Percentiles rank a stretch among this genome's conserved stretches.
Conservation (phyloP, 164 flowering plant species). For the Tinospora cordifolia region DNA sequence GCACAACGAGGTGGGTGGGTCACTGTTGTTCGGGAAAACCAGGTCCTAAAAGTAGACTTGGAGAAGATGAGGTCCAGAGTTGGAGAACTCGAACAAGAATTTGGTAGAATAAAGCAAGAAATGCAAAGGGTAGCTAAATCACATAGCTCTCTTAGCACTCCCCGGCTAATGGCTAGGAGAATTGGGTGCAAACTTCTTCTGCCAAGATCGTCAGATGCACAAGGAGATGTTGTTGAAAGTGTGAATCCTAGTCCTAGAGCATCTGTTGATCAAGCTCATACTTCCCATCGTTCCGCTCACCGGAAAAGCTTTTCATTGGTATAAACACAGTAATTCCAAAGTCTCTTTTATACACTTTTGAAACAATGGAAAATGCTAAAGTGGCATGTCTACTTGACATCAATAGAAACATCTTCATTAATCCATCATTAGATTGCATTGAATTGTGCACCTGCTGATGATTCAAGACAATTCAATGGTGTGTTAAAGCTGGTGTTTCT, state of each 20-base stretch:
- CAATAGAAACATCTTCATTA: too few relatives aligned
- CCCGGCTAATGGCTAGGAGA: slow-evolving; percentile 45
- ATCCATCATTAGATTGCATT: too few relatives aligned
- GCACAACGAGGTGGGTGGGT: slow-evolving; percentile 82
- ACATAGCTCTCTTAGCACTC: slow-evolving; percentile 54
- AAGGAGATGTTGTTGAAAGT: slow-evolving; percentile 32
- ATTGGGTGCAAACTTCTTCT: slow-evolving; percentile 63
- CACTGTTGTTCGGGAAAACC: slow-evolving; percentile 74
- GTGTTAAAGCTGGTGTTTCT: too few relatives aligned
- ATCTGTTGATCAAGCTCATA: slow-evolving; percentile 41
- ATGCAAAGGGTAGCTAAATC: slow-evolving; percentile 59
- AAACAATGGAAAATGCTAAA: neutral
- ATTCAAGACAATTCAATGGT: too few relatives aligned
- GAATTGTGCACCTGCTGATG: too few relatives aligned
- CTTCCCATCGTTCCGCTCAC: slow-evolving; percentile 45
- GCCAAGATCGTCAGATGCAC: slow-evolving; percentile 44
- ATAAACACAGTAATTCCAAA: slow-evolving; percentile 10
- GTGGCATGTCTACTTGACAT: too few relatives aligned
- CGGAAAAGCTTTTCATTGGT: slow-evolving; percentile 46
- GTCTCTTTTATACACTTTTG: neutral
- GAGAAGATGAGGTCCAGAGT: slow-evolving; percentile 77
- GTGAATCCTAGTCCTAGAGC: slow-evolving; percentile 46
- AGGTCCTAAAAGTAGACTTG: slow-evolving; percentile 63
- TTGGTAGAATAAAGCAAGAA: slow-evolving; percentile 56
- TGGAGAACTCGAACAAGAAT: slow-evolving; percentile 75